A percentile compares a stretch with the other conserved stretches of the same genome.
Evolutionary conservation across 2,329 filamentous ascomycete species (phyloP).

Genomic region (Sordariomycetes sp.): DNA sequence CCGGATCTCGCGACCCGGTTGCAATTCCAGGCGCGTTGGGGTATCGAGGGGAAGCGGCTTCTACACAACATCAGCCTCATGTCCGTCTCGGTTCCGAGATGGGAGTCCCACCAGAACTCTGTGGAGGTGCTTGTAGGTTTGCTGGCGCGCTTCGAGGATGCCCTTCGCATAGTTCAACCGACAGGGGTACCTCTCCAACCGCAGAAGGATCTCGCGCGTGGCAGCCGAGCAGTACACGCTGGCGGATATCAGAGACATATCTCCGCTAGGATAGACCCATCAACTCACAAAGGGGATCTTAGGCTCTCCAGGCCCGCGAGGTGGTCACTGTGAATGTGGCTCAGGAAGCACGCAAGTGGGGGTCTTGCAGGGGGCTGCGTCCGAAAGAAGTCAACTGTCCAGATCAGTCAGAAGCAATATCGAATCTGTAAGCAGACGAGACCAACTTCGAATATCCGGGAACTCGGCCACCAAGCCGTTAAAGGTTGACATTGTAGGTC

Average conservation of each 20-base stretch:
- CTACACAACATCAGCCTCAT: constrained; percentile 21
- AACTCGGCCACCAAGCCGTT: constrained; percentile 67
- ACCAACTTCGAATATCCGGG: constrained; percentile 60
- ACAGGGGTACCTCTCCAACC: constrained; percentile 69
- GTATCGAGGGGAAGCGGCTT: constrained; percentile 78
- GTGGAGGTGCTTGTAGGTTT: constrained; percentile 68
- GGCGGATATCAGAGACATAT: neutral
- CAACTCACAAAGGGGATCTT: constrained; percentile 58
- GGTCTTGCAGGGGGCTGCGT: constrained; percentile 40
- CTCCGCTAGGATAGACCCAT: neutral
- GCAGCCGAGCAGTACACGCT: constrained; percentile 81
- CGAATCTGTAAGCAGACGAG: neutral
- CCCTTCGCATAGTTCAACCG: constrained; percentile 74
- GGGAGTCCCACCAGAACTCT: constrained; percentile 47
- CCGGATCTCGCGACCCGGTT: constrained; percentile 56
- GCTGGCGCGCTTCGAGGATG: constrained; percentile 63
- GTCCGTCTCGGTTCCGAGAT: neutral
- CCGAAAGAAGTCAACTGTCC: constrained; percentile 73
- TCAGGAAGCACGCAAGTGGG: constrained; percentile 78
- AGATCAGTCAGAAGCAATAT: constrained; percentile 1
- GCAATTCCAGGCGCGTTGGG: constrained; percentile 66
- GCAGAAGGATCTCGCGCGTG: constrained; percentile 71
- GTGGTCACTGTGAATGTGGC: constrained; percentile 89
- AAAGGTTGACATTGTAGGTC: constrained; percentile 86
- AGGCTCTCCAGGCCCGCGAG: constrained; percentile 70